Evolutionary conservation across 257 asterid species (phyloP), one percentile per base, ranked within the genome.

Genomic region (Mentha longifolia): DNA sequence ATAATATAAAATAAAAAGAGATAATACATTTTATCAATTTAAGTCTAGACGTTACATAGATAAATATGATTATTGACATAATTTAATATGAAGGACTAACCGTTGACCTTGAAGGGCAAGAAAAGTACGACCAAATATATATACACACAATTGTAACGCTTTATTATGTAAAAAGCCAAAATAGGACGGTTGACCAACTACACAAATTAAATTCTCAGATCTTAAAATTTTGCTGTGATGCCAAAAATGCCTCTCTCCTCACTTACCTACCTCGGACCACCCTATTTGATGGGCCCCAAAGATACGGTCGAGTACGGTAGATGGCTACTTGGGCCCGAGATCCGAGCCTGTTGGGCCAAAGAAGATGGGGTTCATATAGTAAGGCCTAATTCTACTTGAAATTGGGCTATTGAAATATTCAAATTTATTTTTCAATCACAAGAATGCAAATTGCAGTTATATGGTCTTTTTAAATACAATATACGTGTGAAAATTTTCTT

Each of bases 71-170:
- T 9, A 56, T 55, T n/a, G 7, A 31, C 42, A 6, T 7, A 8
- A 58, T 58, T 58, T 58, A 31, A 16, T 12, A 10, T 1, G 30
- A 9, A 46, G 12, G n/a, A 16, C 16, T 54, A 19, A 54, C 54
- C 73, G 73, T 54, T 68, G 73, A 68, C 64, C 54, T 68, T 37
- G 0, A 10, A 54, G 52, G 39, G 28, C 73, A 54, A 68, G 41
- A 25, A 52, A 67, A 10, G 30, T 19, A 6, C 19, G 64, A 68
- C 31, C 0, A 6, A 28, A 28, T 28, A 28, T 28, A 61, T 41
- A 37, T 11, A 8, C 1, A 9, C 7, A 43, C 13, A 28, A 14
- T 12, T 14, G 67, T 20, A 58, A 6, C 1, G 51, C 19, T 39
- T 62, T 17, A 16, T 16, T 11, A 9, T 5, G 39, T 4, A 35